Base-by-base conservation (phyloP, 208 protist genomes). In the Crithidia fasciculata region DNA sequence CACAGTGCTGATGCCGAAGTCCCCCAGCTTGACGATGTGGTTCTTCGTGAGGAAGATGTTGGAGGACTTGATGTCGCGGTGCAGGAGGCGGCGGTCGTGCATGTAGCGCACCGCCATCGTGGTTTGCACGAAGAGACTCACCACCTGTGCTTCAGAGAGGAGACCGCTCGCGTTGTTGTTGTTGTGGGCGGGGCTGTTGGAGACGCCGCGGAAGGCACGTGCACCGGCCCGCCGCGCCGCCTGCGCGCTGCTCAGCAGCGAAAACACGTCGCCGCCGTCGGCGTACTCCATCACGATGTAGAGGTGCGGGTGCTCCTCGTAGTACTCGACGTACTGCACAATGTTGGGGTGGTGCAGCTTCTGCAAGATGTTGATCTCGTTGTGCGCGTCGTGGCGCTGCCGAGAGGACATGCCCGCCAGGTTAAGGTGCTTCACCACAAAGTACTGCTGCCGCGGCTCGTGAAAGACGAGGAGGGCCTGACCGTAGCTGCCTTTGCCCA, bases 201-300 rank as follows among this genome's bases (percentile, higher is more conserved):
- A 15, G 44, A 59, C n/a, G 2, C 39, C 36, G 8, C 50, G 36
- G 57, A 36, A 45, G 59, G 19, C 50, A 3, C 55, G 69, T 16
- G 70, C 18, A 50, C 37, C 53, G 57, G 60, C 59, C 28, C 47
- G 64, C 57, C 72, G 72, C 49, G 58, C 53, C 67, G 68, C 72
- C 94, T 95, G 2, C 64, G 80, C 0, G 81, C 85, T 58, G 18
- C 56, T 72, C 52, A 96, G 65, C 39, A 90, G 83, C 19, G 89
- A 83, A 64, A 77, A 96, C 39, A 98, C 56, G 62, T 98, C 94
- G 9, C 92, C 92, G 47, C 85, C 91, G 66, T 98, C 92, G 73
- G 89, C 94, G 83, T 97, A 98, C 82, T 98, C 92, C 94, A 98
- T 98, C 39, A 98, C 92, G 74, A 98, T 98, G 68, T 96, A 98